Percentiles rank a stretch among this genome's conserved stretches.
These are phyloP conservation scores for Teratosphaeria nubilosa DNA, from an alignment of 2,329 filamentous ascomycete genomes.

Conservation along the genomic window DNA sequence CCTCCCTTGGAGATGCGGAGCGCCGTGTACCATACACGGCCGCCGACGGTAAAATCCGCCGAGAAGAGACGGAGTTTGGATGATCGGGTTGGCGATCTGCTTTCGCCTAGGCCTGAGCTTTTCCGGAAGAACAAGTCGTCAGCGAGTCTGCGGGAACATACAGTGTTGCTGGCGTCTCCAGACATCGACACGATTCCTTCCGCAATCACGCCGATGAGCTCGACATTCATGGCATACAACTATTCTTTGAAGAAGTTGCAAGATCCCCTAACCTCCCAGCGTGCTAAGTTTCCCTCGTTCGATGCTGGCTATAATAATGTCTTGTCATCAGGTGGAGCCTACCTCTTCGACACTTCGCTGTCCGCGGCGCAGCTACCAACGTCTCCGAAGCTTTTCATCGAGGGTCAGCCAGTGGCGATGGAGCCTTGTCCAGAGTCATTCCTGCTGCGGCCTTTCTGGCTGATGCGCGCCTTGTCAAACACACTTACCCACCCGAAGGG, in stretches of 20 bases:
- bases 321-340: constrained; percentile 57
- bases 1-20: constrained; percentile 20
- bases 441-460: constrained; percentile 90
- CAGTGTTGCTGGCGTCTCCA: constrained; percentile 55
- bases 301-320: constrained; percentile 23
- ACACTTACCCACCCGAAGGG: constrained; percentile 85
- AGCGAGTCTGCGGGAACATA: constrained; percentile 60
- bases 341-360: constrained; percentile 61
- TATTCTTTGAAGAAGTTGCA: constrained; percentile 28
- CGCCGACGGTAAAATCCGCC: constrained; percentile 9
- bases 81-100: constrained; percentile 16
- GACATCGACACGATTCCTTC: constrained; percentile 52
- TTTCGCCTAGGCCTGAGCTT: constrained; percentile 14
- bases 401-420: constrained; percentile 60
- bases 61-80: constrained; percentile 15
- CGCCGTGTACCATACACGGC: constrained; percentile 7
- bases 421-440: constrained; percentile 87
- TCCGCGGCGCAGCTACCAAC: constrained; percentile 13
- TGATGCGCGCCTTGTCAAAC: constrained; percentile 90
- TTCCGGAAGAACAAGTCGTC: constrained; percentile 43
- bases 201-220: constrained; percentile 61
- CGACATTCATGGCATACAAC: constrained; percentile 45
- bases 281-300: constrained; percentile 42
- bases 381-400: constrained; percentile 30
- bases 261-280: constrained; percentile 21